phyloP scores from a whole-genome alignment of 202 grass and related monocot species.

The Eragrostis tef region DNA sequence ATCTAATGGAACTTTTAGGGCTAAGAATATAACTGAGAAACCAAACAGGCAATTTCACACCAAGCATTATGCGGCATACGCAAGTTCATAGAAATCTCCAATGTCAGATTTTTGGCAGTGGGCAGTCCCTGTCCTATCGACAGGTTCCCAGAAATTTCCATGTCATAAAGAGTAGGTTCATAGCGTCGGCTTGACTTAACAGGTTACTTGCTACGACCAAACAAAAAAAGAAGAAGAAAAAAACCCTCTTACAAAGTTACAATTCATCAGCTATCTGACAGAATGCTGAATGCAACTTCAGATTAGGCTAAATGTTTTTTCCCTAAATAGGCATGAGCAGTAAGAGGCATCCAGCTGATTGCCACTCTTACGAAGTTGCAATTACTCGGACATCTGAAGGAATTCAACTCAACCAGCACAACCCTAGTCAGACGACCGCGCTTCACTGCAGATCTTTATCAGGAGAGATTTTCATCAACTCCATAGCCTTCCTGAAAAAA shows the following conservation, averaged over 20 bases:
- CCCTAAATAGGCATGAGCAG: background rate
- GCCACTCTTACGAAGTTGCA: background rate
- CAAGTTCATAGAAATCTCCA: too few species aligned
- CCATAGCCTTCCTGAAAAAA: slow-evolving; percentile 43
- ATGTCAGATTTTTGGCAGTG: too few species aligned
- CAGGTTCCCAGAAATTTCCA: background rate
- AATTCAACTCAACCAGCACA: background rate
- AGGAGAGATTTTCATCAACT: slow-evolving; percentile 33
- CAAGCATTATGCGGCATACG: background rate
- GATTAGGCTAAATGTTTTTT: background rate
- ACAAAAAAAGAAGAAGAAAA: background rate
- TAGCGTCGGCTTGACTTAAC: background rate
- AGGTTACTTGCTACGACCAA: background rate
- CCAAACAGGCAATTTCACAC: background rate
- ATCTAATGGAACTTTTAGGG: background rate
- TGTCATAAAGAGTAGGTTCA: background rate
- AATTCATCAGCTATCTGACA: background rate
- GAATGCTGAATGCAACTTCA: background rate
- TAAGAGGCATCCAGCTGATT: background rate
- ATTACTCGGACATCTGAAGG: slow-evolving; percentile 5
- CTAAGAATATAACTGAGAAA: background rate
- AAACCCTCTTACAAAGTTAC: too few species aligned
- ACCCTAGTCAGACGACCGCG: background rate
- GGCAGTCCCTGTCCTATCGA: too few species aligned
- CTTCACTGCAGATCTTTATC: slow-evolving; percentile 31